A percentile compares a stretch with the other conserved stretches of the same genome.
Conservation (phyloP, 495 filamentous ascomycete species). For the Viridothelium virens region DNA sequence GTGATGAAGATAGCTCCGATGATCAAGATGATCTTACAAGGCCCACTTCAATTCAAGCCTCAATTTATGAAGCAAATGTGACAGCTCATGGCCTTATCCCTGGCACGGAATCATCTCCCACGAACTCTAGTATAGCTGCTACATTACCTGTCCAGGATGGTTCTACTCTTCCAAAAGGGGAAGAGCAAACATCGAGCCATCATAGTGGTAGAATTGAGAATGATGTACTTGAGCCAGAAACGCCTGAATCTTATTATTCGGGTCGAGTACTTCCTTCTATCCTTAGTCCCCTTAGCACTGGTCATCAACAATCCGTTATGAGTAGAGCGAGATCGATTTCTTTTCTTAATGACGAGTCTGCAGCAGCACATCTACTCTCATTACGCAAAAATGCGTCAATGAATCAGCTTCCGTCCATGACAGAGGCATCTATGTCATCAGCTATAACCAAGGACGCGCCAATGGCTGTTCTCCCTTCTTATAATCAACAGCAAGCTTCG, state of each 20-base stretch:
- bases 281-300: not conserved
- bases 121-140: not conserved
- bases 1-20: conserved; percentile 2
- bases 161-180: not conserved
- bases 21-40: conserved; percentile 5
- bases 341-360: conserved; percentile 5
- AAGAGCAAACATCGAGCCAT: not conserved
- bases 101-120: not conserved
- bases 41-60: not conserved
- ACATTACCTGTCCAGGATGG: not conserved
- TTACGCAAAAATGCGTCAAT: not conserved
- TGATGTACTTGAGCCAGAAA: not conserved
- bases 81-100: not conserved
- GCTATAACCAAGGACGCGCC: not conserved
- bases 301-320: not conserved
- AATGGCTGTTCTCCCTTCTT: not conserved
- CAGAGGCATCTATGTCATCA: not conserved
- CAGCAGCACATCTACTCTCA: conserved; percentile 7
- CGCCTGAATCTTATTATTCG: not conserved
- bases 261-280: not conserved
- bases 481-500: not conserved
- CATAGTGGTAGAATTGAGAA: not conserved
- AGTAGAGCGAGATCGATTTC: not conserved
- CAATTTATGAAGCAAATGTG: not conserved
- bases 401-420: not conserved